A percentile compares a stretch with the other conserved stretches of the same genome.
phyloP scores from a whole-genome alignment of 1,284 basidiomycete species.

The Abortiporus biennis region DNA sequence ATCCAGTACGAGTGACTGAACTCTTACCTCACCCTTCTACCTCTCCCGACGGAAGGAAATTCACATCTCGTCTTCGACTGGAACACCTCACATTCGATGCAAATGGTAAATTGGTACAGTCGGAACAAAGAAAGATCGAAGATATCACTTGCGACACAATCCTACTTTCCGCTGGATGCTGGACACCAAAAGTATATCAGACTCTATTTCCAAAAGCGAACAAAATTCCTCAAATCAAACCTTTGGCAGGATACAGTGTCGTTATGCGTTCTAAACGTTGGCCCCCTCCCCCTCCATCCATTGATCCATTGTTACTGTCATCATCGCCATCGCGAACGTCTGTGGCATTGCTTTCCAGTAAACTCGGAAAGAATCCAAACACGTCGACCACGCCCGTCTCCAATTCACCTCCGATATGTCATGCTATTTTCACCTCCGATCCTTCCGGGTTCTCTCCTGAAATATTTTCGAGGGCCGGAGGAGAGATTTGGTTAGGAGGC shows the following conservation, averaged over 20 bases:
- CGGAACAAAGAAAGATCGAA: too few relatives aligned
- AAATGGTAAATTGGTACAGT: too few relatives aligned
- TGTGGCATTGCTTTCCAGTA: not conserved
- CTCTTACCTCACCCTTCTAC: too few relatives aligned
- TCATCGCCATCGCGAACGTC: not conserved
- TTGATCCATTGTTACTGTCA: not conserved
- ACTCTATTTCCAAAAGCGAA: slow-evolving; percentile 38
- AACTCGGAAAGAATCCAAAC: not conserved
- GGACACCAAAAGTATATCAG: slow-evolving; percentile 49
- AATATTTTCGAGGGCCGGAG: slow-evolving; percentile 27
- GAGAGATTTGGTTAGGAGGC: slow-evolving; percentile 31
- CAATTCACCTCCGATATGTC: slow-evolving; percentile 15
- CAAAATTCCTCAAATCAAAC: slow-evolving; percentile 23
- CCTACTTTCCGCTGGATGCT: slow-evolving; percentile 55
- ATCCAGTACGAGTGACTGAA: slow-evolving; percentile 24
- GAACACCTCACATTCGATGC: too few relatives aligned
- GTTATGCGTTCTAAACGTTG: slow-evolving; percentile 24
- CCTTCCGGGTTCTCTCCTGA: slow-evolving; percentile 27
- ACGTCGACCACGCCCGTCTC: not conserved
- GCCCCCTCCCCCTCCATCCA: slow-evolving; percentile 11
- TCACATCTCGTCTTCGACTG: too few relatives aligned
- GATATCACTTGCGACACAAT: slow-evolving; percentile 37
- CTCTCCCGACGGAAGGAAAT: too few relatives aligned
- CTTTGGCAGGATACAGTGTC: slow-evolving; percentile 26
- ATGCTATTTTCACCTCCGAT: slow-evolving; percentile 28